Conservation (phyloP, 1,139 yeast species). For the Debaryomycetaceae sp. region DNA sequence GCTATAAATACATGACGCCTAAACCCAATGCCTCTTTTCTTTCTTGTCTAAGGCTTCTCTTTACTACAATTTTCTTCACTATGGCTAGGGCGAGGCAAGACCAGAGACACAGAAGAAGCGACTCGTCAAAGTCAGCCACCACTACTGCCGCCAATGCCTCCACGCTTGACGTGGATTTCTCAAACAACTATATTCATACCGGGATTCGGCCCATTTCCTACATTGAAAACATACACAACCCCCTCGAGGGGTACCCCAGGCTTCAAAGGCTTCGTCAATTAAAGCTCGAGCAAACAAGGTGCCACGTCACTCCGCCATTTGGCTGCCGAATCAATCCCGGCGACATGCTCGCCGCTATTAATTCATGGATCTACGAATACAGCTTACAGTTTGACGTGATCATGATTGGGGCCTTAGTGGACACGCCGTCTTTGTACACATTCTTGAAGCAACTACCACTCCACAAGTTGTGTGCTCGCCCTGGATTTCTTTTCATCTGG, state of each 20-base stretch:
- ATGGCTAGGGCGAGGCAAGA: too few relatives aligned
- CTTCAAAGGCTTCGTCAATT: constrained; percentile 61
- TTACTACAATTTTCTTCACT: too few relatives aligned
- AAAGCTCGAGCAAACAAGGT: constrained; percentile 45
- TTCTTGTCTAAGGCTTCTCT: too few relatives aligned
- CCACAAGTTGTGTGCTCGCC: constrained; percentile 70
- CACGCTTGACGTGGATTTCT: constrained; percentile 59
- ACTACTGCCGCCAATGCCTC: too few relatives aligned
- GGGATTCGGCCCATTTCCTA: constrained; percentile 57
- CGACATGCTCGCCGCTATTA: constrained; percentile 52
- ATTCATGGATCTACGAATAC: constrained; percentile 54
- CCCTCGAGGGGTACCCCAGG: constrained; percentile 83
- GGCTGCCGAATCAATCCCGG: constrained; percentile 56
- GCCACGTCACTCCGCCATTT: constrained; percentile 57
- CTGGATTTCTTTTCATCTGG: constrained; percentile 86
- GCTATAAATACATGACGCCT: too few relatives aligned
- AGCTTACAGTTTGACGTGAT: constrained; percentile 77
- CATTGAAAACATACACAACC: constrained; percentile 60
- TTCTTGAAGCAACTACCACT: constrained; percentile 63
- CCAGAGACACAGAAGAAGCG: too few relatives aligned
- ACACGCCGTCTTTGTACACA: constrained; percentile 62
- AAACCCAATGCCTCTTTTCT: too few relatives aligned
- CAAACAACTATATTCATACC: constrained; percentile 63
- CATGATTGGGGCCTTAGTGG: constrained; percentile 83
- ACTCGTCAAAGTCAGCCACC: too few relatives aligned